Percentiles rank a stretch among this genome's conserved stretches.
Evolutionary conservation across 2,329 filamentous ascomycete species (phyloP).

Genomic region (Fusarium goolgardi): DNA sequence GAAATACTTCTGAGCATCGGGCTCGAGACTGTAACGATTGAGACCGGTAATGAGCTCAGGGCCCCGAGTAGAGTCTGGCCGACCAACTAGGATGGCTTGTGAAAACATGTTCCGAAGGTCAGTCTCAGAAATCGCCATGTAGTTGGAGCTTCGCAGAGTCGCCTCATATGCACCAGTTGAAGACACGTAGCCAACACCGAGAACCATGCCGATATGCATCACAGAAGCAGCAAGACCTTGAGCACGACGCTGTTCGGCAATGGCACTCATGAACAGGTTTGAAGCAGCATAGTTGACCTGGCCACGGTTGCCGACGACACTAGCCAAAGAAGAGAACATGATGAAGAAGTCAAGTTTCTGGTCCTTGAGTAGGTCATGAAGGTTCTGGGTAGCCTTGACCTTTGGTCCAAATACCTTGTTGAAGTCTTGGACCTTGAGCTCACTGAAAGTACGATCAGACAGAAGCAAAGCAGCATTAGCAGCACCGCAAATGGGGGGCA

Average conservation of each 20-base stretch:
- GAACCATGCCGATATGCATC: slow-evolving; percentile 54
- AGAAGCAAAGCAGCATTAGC: slow-evolving; percentile 20
- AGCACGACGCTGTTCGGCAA: slow-evolving; percentile 10
- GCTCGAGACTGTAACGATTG: slow-evolving; percentile 1
- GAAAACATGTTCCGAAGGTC: slow-evolving; percentile 45
- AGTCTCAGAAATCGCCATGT: slow-evolving; percentile 45
- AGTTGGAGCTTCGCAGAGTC: neutral
- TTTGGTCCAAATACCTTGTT: slow-evolving; percentile 13
- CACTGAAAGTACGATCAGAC: slow-evolving; percentile 1
- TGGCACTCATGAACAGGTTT: slow-evolving; percentile 11
- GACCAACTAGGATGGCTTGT: slow-evolving; percentile 4
- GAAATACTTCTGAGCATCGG: slow-evolving; percentile 8
- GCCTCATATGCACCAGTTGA: slow-evolving; percentile 7
- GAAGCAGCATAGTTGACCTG: slow-evolving; percentile 19
- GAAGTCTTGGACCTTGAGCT: neutral
- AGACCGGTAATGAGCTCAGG: slow-evolving; percentile 13
- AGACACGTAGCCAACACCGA: slow-evolving; percentile 57
- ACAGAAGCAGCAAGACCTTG: slow-evolving; percentile 47
- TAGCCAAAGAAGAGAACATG: slow-evolving; percentile 14
- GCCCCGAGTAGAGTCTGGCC: neutral
- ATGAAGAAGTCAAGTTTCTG: slow-evolving; percentile 20
- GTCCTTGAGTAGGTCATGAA: slow-evolving; percentile 6
- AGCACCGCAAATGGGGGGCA: slow-evolving; percentile 14
- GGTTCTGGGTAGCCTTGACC: slow-evolving; percentile 3
- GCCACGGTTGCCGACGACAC: slow-evolving; percentile 15